A percentile compares a stretch with the other conserved stretches of the same genome.
These are phyloP conservation scores for Solanum ahanhuiri DNA, from an alignment of 257 asterid species.

Conservation along the genomic window DNA sequence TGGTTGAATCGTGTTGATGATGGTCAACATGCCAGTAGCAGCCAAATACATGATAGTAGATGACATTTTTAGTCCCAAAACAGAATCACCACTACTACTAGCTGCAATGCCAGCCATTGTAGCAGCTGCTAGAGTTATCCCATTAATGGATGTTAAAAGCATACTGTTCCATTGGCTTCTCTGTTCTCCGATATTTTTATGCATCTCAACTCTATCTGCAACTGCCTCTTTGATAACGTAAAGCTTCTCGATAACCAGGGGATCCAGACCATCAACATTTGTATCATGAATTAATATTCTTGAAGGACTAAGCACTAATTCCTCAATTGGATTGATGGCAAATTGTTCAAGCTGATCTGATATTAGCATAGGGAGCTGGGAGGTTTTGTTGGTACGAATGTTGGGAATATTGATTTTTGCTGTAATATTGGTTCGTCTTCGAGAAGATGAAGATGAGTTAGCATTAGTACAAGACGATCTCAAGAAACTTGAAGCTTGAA, in stretches of 20 bases:
- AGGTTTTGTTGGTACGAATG: background rate
- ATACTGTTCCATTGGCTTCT: slow-evolving; percentile 44
- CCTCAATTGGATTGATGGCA: background rate
- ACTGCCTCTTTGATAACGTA: slow-evolving; percentile 41
- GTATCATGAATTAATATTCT: background rate
- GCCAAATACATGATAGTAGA: slow-evolving; percentile 25
- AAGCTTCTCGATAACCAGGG: slow-evolving; percentile 24
- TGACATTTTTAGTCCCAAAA: slow-evolving; percentile 6
- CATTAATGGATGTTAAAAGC: slow-evolving; percentile 36
- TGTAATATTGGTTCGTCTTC: background rate
- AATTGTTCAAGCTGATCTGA: background rate
- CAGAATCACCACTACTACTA: background rate
- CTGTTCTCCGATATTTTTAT: slow-evolving; percentile 42
- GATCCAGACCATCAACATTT: slow-evolving; percentile 3
- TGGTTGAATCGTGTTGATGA: slow-evolving; percentile 48
- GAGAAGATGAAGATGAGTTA: background rate
- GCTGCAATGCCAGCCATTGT: slow-evolving; percentile 16
- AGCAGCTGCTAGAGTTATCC: slow-evolving; percentile 35
- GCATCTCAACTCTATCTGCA: slow-evolving; percentile 60
- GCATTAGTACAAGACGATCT: background rate
- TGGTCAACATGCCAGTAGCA: slow-evolving; percentile 19
- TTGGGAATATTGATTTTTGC: background rate
- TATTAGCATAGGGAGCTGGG: background rate
- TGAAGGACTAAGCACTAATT: background rate
- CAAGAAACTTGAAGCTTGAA: background rate